These are phyloP conservation scores for Celoporthe dispersa DNA, from an alignment of 2,329 filamentous ascomycete genomes.

Conservation along the genomic window DNA sequence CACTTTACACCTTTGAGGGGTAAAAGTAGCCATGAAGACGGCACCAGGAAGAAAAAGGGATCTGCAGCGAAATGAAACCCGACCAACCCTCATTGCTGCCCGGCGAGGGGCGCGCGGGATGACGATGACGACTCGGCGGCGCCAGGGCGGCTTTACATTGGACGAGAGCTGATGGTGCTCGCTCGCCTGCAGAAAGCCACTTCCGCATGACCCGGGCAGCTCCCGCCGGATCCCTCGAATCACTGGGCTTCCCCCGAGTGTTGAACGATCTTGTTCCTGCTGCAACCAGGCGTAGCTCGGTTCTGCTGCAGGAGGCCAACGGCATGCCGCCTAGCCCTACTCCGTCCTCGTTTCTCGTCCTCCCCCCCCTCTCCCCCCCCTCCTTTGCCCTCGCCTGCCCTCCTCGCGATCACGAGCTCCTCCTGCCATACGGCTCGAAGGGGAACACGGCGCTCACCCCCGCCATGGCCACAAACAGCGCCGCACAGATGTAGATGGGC, in stretches of 20 bases:
- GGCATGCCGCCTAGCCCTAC: not conserved
- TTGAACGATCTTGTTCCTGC: not conserved
- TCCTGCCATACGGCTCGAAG: conserved; percentile 67
- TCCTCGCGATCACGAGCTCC: conserved; percentile 35
- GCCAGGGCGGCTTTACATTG: not conserved
- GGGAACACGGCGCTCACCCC: conserved; percentile 61
- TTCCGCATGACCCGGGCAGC: not conserved
- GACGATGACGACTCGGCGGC: not conserved
- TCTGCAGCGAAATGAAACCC: not conserved
- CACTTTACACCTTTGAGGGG: not conserved
- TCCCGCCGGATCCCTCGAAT: not conserved
- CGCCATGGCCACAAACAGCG: conserved; percentile 66
- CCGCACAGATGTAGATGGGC: conserved; percentile 72
- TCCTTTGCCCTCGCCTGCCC: not conserved
- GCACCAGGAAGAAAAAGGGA: not conserved
- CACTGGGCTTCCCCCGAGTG: not conserved
- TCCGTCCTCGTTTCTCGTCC: too few species aligned
- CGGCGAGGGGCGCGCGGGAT: not conserved
- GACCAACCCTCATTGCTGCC: not conserved
- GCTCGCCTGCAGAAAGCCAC: conserved; percentile 1
- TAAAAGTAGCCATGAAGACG: not conserved
- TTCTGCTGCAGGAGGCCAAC: not conserved
- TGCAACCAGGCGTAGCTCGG: not conserved
- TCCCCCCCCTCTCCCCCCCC: not conserved
- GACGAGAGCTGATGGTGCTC: not conserved